Base-by-base conservation (phyloP, 805 yeast species). In the Wickerhamomyces subpelliculosus region DNA sequence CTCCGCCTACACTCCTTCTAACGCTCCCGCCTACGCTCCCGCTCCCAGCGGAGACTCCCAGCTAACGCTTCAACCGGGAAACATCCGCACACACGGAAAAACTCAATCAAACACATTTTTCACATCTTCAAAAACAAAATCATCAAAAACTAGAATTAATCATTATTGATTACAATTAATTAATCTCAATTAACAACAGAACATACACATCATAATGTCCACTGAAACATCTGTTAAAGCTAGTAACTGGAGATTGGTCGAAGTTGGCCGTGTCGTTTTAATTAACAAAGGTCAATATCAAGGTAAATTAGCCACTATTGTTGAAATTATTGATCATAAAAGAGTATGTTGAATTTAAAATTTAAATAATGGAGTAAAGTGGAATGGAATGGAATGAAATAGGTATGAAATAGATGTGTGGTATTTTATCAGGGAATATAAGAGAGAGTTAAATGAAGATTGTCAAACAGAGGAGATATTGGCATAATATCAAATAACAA, bases 231-330 rank as follows among this genome's bases (percentile, higher is more conserved):
- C 84, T 68, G 93, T 93, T 71, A 84, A 86, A 78, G 85, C 95
- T 69, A 77, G 95, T 70, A 85, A 85, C 90, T 93, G 97, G 97
- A 87, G 96, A 85, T 80, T 79, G 67, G 98, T 93, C 70, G 96
- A 90, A 80, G 85, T 89, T 67, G 98, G 98, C 72, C 96, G 99
- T 78, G 85, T 93, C 68, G 96, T 89, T 70, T 83, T 90, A 66
- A 68, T 90, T 67, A 78, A 79, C 82, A 77, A 82, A 72, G 85
- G 86, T 63, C 65, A 69, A 50, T 62, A 61, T 60, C 69, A 79
- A 51, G 84, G 84, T 59, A 85, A 87, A 73, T 80, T 93, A 67
- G 99, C 97, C 63, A 75, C 95, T 67, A 82, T 93, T 64, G 97
- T 89, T 65, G 98, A 93, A 80, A 86, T 93, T 76, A 85, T 93